These are phyloP conservation scores for Erythrobasidium hasegawianum DNA, from an alignment of 1,284 basidiomycete species.

Conservation along the genomic window DNA sequence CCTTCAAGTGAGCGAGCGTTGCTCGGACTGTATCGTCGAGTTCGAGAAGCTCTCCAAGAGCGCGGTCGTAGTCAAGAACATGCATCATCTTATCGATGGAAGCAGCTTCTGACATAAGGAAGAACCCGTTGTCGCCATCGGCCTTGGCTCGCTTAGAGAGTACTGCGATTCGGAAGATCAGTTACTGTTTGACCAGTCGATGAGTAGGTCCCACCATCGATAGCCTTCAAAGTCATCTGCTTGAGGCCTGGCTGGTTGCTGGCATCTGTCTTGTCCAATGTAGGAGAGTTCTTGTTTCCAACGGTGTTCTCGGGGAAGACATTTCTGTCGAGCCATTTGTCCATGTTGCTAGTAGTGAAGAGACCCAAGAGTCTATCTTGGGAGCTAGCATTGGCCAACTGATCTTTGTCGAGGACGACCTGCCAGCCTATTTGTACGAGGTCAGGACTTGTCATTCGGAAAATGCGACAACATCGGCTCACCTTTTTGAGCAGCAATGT, in stretches of 20 bases:
- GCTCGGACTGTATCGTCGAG: conserved; percentile 52
- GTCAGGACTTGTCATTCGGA: too few relatives aligned
- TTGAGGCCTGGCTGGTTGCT: conserved; percentile 14
- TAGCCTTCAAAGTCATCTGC: conserved; percentile 8
- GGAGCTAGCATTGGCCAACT: conserved; percentile 47
- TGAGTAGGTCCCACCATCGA: conserved; percentile 15
- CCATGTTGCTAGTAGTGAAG: conserved; percentile 50
- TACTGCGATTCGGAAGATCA: conserved; percentile 49
- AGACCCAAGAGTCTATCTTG: conserved; percentile 50
- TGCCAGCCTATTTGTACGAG: conserved; percentile 45
- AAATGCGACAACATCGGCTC: too few relatives aligned
- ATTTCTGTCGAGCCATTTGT: conserved; percentile 49
- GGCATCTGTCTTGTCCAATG: conserved; percentile 45
- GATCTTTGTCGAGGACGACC: conserved; percentile 49
- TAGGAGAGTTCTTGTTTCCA: conserved; percentile 41
- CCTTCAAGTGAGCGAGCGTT: conserved; percentile 44
- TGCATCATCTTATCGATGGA: conserved; percentile 50
- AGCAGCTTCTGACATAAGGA: conserved; percentile 53
- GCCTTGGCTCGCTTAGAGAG: conserved; percentile 48
- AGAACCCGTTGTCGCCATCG: conserved; percentile 47
- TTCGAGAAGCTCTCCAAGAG: conserved; percentile 53
- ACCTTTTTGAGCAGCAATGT: conserved; percentile 46
- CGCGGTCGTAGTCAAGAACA: conserved; percentile 51
- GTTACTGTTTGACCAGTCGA: conserved; percentile 12
- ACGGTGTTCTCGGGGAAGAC: conserved; percentile 49